Percentiles rank a stretch among this genome's conserved stretches.
Conservation (phyloP, 495 filamentous ascomycete genomes). For the Penicillium samsonianum region DNA sequence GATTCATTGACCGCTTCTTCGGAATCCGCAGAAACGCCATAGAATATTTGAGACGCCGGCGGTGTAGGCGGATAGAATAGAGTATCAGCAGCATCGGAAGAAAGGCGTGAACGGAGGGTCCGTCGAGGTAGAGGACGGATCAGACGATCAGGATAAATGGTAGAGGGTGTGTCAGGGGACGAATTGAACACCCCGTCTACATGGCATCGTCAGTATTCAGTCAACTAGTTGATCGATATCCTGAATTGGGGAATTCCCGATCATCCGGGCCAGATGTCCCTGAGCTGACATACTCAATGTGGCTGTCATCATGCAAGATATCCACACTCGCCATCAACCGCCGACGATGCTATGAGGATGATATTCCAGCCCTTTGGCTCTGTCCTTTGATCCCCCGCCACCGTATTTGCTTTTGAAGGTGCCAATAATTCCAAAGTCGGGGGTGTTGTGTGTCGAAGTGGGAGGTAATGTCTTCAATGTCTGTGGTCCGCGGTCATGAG, state of each 20-base stretch:
- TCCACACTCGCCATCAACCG: constrained; percentile 37
- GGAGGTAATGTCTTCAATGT: constrained; percentile 3
- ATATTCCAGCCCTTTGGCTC: constrained; percentile 17
- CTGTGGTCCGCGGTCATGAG: constrained; percentile 7
- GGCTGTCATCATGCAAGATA: constrained; percentile 49
- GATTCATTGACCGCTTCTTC: constrained; percentile 43
- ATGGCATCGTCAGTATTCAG: constrained; percentile 45
- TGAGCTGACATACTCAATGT: constrained; percentile 51
- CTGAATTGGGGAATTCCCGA: constrained; percentile 17
- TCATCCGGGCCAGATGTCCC: constrained; percentile 22
- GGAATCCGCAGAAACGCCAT: constrained; percentile 61
- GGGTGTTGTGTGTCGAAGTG: constrained; percentile 5
- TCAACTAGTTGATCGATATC: constrained; percentile 31
- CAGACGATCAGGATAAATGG: constrained; percentile 80
- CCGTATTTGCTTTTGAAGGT: constrained; percentile 14
- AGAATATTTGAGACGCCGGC: constrained; percentile 68
- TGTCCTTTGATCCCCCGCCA: constrained; percentile 27
- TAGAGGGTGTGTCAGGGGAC: constrained; percentile 73
- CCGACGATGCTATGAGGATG: constrained; percentile 25
- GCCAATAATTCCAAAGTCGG: constrained; percentile 14
- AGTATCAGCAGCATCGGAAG: constrained; percentile 76
- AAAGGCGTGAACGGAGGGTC: constrained; percentile 79
- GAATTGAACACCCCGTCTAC: constrained; percentile 53
- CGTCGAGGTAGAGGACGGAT: constrained; percentile 93
- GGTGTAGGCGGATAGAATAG: constrained; percentile 79